A percentile compares a stretch with the other conserved stretches of the same genome.
These are phyloP conservation scores for Novymonas esmeraldas DNA, from an alignment of 208 protist species.

Conservation along the genomic window DNA sequence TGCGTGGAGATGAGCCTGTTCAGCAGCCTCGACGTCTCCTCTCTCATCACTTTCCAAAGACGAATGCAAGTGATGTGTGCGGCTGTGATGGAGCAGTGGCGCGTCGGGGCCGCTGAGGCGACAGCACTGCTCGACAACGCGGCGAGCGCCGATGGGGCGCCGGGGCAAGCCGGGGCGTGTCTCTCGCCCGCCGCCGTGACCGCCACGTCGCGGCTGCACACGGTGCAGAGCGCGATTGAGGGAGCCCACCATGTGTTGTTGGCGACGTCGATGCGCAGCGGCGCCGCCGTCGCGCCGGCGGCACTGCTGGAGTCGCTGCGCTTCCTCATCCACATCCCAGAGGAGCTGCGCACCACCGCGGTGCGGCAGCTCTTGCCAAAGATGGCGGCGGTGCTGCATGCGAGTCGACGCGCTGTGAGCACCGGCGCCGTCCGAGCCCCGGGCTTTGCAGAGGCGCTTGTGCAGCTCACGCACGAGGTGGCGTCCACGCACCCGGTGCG, in stretches of 20 bases:
- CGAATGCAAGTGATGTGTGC: conserved; percentile 12
- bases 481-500: conserved; percentile 23
- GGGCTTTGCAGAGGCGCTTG: conserved; percentile 13
- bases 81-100: conserved; percentile 9
- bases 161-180: neutral
- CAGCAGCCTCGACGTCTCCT: conserved; percentile 4
- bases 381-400: neutral
- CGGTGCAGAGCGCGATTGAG: conserved; percentile 17
- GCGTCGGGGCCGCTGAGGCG: neutral
- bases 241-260: conserved; percentile 10
- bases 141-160: neutral
- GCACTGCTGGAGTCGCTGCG: conserved; percentile 4
- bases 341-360: conserved; percentile 22
- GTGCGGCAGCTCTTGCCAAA: conserved; percentile 5
- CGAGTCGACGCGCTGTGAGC: neutral
- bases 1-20: conserved; percentile 13
- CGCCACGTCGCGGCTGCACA: conserved; percentile 1
- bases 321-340: conserved; percentile 20
- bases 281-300: conserved; percentile 4
- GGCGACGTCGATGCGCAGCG: neutral
- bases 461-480: conserved; percentile 22
- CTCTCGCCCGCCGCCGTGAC: neutral
- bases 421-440: conserved; percentile 13
- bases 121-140: neutral
- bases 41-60: conserved; percentile 4